These are phyloP conservation scores for Eucalyptus pauciflora DNA, from an alignment of 345 rosid species.

Conservation along the genomic window DNA sequence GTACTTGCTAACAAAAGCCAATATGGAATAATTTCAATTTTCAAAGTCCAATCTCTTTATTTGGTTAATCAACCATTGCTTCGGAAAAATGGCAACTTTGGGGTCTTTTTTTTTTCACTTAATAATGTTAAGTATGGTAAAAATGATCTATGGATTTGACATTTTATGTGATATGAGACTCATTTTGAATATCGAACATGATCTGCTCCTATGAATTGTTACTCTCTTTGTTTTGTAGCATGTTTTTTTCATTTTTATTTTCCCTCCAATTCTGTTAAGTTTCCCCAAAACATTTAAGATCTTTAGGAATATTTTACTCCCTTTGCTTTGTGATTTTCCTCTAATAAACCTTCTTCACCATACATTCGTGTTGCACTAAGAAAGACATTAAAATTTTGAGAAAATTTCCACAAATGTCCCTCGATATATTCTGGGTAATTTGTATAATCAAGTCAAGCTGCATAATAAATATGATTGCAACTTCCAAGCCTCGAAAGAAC, in stretches of 20 bases:
- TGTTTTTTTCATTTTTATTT: not conserved
- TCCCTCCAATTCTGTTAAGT: not conserved
- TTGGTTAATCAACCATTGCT: not conserved
- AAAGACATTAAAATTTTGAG: not conserved
- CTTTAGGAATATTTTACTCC: not conserved
- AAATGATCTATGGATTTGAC: accelerated
- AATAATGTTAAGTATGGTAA: not conserved
- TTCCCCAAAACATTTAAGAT: not conserved
- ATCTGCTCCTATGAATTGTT: no score
- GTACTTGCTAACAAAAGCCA: not conserved
- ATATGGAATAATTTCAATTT: not conserved
- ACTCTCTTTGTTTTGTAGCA: not conserved
- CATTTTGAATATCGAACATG: no score
- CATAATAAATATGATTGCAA: not conserved
- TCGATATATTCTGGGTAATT: no score
- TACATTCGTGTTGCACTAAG: not conserved
- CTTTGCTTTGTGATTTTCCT: not conserved
- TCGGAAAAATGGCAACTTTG: not conserved
- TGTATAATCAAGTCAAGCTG: not conserved
- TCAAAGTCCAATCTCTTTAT: not conserved
- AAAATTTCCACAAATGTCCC: not conserved
- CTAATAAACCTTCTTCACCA: not conserved
- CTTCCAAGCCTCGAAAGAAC: not conserved
- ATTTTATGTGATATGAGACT: not conserved
- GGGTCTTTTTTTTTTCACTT: not conserved